Percentiles rank a stretch among this genome's conserved stretches.
Evolutionary conservation across 345 rosid genomes (phyloP).

Genomic region (Rhodamnia rubescens): DNA sequence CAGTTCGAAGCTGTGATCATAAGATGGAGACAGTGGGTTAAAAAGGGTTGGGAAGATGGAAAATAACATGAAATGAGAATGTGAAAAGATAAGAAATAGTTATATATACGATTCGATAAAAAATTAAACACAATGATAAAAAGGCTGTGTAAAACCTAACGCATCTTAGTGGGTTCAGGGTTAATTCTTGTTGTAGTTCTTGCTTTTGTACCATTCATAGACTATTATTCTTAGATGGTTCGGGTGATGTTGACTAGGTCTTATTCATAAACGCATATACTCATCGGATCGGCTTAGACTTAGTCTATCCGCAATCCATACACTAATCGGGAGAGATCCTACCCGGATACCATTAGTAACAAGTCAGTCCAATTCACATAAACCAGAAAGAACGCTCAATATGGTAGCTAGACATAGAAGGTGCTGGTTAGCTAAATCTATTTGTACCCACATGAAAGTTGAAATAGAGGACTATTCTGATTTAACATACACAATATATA

Average conservation of each 20-base stretch:
- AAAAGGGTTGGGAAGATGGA: not conserved
- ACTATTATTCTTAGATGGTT: not conserved
- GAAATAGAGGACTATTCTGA: not conserved
- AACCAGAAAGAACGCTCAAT: not conserved
- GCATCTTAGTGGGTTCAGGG: not conserved
- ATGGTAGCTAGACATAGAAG: not conserved
- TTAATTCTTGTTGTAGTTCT: not conserved
- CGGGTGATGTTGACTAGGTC: not conserved
- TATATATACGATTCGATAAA: not conserved
- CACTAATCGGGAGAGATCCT: not conserved
- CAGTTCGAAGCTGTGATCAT: not conserved
- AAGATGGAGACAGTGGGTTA: not conserved
- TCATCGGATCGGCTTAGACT: not conserved
- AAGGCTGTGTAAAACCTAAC: not conserved
- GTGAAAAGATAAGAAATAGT: not conserved
- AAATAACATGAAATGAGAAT: not conserved
- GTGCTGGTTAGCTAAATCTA: not conserved
- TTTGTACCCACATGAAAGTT: not conserved
- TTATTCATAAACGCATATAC: not conserved
- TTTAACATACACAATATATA: not conserved
- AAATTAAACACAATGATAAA: not conserved
- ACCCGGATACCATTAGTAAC: not conserved
- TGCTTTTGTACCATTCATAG: not conserved
- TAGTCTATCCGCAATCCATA: not conserved
- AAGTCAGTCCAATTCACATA: not conserved